A percentile compares a stretch with the other conserved stretches of the same genome.
Evolutionary conservation across 306 rosid species (phyloP).

Genomic region (Prunus davidiana): DNA sequence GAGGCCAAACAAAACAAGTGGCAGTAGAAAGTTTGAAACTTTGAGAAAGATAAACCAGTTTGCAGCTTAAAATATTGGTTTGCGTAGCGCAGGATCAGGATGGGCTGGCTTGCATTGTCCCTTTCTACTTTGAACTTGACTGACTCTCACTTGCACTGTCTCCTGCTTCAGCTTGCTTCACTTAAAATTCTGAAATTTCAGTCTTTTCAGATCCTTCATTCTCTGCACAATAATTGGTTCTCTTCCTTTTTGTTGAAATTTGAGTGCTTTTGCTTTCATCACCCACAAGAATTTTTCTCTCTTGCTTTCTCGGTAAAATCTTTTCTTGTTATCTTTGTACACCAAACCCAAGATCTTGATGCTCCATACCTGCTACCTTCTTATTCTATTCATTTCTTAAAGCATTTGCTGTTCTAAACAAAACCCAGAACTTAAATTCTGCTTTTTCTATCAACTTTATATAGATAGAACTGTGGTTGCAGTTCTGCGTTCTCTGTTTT

Average conservation of each 20-base stretch:
- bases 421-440: too few species aligned
- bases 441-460: too few species aligned
- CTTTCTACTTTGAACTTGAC: constrained; percentile 13
- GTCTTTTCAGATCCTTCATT: constrained; percentile 46
- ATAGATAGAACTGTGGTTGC: too few species aligned
- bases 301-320: constrained; percentile 13
- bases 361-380: neutral
- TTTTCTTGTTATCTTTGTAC: constrained; percentile 21
- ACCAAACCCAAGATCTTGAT: constrained; percentile 29
- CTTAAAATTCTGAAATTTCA: constrained; percentile 20
- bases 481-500: too few species aligned
- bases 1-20: neutral
- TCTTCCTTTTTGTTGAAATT: constrained; percentile 15
- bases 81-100: constrained; percentile 24
- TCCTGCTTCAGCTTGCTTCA: constrained; percentile 25
- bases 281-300: neutral
- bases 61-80: constrained; percentile 28
- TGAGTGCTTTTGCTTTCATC: constrained; percentile 22
- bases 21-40: neutral
- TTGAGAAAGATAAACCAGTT: constrained; percentile 13
- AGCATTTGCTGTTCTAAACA: neutral
- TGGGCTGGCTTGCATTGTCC: constrained; percentile 13
- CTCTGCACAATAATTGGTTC: constrained; percentile 13
- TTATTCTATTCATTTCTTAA: neutral
- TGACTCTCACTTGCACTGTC: neutral